Evolutionary conservation across 1,139 yeast species (phyloP).

Genomic region (Suhomyces atakaporum): DNA sequence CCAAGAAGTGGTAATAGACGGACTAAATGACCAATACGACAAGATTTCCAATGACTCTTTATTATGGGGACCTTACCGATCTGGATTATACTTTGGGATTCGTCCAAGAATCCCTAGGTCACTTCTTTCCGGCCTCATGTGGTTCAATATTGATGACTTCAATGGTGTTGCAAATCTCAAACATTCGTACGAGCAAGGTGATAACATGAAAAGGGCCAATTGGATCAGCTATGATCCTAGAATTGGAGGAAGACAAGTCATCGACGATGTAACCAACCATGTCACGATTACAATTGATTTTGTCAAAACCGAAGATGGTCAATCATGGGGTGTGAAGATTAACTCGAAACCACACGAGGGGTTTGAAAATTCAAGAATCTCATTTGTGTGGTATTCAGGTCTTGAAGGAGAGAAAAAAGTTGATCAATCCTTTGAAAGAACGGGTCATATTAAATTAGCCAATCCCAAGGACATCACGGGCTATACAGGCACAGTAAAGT

Average conservation of each 20-base stretch:
- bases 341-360: slow-evolving; percentile 61
- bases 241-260: slow-evolving; percentile 77
- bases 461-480: slow-evolving; percentile 30
- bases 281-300: slow-evolving; percentile 70
- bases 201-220: slow-evolving; percentile 72
- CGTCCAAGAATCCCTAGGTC: slow-evolving; percentile 81
- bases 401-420: slow-evolving; percentile 56
- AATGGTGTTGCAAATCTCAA: slow-evolving; percentile 64
- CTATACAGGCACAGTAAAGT: slow-evolving; percentile 36
- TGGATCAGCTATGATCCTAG: slow-evolving; percentile 91
- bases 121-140: slow-evolving; percentile 78
- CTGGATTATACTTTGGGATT: slow-evolving; percentile 83
- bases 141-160: slow-evolving; percentile 73
- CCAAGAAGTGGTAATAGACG: slow-evolving; percentile 9
- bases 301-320: slow-evolving; percentile 71
- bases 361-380: slow-evolving; percentile 50
- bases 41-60: slow-evolving; percentile 37
- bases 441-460: slow-evolving; percentile 39
- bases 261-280: slow-evolving; percentile 66
- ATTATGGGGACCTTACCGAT: slow-evolving; percentile 91
- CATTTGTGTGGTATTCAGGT: slow-evolving; percentile 78
- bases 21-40: slow-evolving; percentile 25
- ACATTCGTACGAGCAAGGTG: slow-evolving; percentile 78
- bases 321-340: slow-evolving; percentile 76
- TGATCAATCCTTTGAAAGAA: slow-evolving; percentile 19